Percentiles rank a stretch among this genome's conserved stretches.
Conservation (phyloP, 2,329 filamentous ascomycete genomes). For the Akanthomyces dipterigenus region DNA sequence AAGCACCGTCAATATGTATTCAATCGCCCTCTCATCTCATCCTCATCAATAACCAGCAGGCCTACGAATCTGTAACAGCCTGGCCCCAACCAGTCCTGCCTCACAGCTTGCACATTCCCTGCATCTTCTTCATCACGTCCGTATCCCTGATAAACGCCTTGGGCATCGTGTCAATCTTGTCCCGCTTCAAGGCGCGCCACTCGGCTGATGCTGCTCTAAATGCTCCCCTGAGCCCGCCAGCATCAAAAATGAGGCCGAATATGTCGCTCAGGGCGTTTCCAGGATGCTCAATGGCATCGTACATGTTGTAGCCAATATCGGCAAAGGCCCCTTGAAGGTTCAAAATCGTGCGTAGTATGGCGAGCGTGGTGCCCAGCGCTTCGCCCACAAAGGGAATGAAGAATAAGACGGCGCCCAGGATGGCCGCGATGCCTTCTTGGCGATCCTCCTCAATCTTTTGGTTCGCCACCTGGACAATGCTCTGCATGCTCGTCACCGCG, state of each 20-base stretch:
- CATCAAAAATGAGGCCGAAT: slow-evolving; percentile 1
- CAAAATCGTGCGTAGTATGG: slow-evolving; percentile 5
- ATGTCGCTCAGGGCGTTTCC: neutral
- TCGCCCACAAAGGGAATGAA: slow-evolving; percentile 9
- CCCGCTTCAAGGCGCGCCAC: neutral
- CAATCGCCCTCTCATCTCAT: too few relatives aligned
- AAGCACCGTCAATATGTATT: too few relatives aligned
- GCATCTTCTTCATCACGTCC: neutral
- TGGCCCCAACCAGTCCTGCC: too few relatives aligned
- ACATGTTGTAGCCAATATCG: slow-evolving; percentile 8
- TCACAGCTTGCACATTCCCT: slow-evolving; percentile 1
- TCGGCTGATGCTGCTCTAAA: neutral
- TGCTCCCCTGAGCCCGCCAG: neutral
- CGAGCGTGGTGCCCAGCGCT: neutral
- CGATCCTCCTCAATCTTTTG: slow-evolving; percentile 56
- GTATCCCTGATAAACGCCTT: neutral
- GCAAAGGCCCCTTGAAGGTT: slow-evolving; percentile 1
- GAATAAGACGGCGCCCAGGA: slow-evolving; percentile 4
- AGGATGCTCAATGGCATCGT: slow-evolving; percentile 2
- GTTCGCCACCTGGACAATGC: slow-evolving; percentile 8
- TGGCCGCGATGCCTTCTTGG: slow-evolving; percentile 3
- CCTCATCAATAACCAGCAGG: too few relatives aligned
- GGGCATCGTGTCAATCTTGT: slow-evolving; percentile 4
- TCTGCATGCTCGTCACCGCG: slow-evolving; percentile 2
- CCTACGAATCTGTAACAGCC: too few relatives aligned